Evolutionary conservation across 805 yeast species (phyloP).

Genomic region (Monosporozyma aerobia): DNA sequence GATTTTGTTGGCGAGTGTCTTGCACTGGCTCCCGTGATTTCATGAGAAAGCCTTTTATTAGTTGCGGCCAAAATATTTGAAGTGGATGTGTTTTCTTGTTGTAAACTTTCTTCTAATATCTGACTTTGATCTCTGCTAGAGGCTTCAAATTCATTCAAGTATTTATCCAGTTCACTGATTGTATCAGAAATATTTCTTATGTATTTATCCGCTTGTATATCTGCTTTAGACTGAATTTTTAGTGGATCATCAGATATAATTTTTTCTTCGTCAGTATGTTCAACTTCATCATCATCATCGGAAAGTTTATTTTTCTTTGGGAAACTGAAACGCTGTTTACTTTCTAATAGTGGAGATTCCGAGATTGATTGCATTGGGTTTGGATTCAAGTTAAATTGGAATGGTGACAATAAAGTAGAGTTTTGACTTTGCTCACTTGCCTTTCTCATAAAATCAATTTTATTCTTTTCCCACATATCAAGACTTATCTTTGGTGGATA

Average conservation of each 20-base stretch:
- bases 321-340: slow-evolving; percentile 2
- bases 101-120: slow-evolving; percentile 19
- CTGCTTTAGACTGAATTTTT: background rate
- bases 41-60: slow-evolving; percentile 9
- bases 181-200: slow-evolving; percentile 10
- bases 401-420: slow-evolving; percentile 12
- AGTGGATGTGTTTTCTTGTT: slow-evolving; percentile 12
- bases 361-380: background rate
- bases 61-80: slow-evolving; percentile 7
- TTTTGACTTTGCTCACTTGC: slow-evolving; percentile 10
- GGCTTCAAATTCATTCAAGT: slow-evolving; percentile 13
- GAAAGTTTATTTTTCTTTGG: background rate
- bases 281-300: background rate
- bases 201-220: background rate
- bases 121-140: slow-evolving; percentile 11
- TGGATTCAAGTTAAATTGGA: slow-evolving; percentile 1
- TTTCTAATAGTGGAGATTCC: slow-evolving; percentile 1
- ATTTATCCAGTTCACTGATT: slow-evolving; percentile 24
- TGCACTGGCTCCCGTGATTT: slow-evolving; percentile 10
- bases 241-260: background rate
- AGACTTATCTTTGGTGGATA: slow-evolving; percentile 14
- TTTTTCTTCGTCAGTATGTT: background rate
- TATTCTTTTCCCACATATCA: slow-evolving; percentile 21
- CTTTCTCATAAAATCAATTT: slow-evolving; percentile 9
- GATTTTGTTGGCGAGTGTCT: slow-evolving; percentile 30